Base-by-base conservation (phyloP, 371 early-diverging fungal genomes). In the Actinomortierella ambigua region DNA sequence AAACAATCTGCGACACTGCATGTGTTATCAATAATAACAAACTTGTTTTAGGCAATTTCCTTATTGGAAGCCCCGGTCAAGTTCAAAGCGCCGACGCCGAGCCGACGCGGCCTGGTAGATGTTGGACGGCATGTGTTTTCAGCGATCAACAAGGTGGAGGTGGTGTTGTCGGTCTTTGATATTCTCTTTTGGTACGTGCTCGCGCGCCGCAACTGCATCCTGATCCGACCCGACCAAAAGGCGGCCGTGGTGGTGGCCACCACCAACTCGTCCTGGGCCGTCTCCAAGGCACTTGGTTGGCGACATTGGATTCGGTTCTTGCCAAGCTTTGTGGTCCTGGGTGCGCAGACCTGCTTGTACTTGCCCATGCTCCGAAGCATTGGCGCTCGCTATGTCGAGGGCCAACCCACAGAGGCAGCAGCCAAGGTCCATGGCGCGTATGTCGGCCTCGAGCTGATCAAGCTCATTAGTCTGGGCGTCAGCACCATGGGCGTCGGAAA, bases 121-220 rank as follows among this genome's bases (percentile, higher is more conserved):
- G 76, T 76, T 2, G 76, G 76, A 2, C 76, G 76, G 1, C 76
- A 76, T 53, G 76, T 76, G 7, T 76, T 76, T 52, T 76, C 76
- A 2, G 76, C 70, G 0, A 9, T 76, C 47, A 76, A 76, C 61
- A 68, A 69, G 47, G 70, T 63, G 3, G 76, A 76, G 23, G 67
- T 76, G 7, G 29, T 63, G 39, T 51, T 76, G 20, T 61, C 76
- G 4, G 50, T 61, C 2, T 65, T 69, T 47, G 70, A 73, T 22
- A n/a, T 73, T 13, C 29, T 73, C 17, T 67, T 67, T 23, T 73
- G 75, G 75, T 57, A 56, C 29, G 50, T 73, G 1, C 27, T 73
- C 17, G 22, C 43, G 3, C 63, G 60, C n/a, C 75, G 67, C 11
- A 11, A 34, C 34, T 34, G 34, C 11, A 34, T 34, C 34, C 34